Evolutionary conservation across 2,329 filamentous ascomycete species (phyloP), one percentile per base, ranked within the genome.

Genomic region (Fusarium circinatum): DNA sequence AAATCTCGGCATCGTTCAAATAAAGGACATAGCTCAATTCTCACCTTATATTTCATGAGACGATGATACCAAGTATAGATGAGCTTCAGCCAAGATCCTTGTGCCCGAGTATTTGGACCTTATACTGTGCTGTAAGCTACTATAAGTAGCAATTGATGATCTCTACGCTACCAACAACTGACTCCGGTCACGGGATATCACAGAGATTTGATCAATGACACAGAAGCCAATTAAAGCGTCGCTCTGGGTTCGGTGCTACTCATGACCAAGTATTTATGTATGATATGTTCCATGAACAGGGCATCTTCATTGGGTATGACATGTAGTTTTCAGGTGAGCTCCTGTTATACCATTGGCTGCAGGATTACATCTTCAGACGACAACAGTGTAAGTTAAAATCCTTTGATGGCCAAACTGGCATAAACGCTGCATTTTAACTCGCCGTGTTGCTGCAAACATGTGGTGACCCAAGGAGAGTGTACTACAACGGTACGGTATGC

Each of bases 371-470:
- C 13, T 26, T 17, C 8, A 28, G 36, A 52, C n/a, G 24, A 41
- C 14, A 36, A 54, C 18, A 52, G 30, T 41, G 42, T 22, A 55
- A 38, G 48, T 55, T 36, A 41, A 41, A 30, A n/a, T 28, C 22
- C 14, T 20, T 34, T 51, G 28, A 68, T n/a, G 30, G 38, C 26
- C 56, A 41, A 39, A 26, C 41, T n/a, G 30, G 52, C 11, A 26
- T 28, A 32, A 49, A 20, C 9, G 12, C 22, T 41, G 28, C 26
- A 45, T 38, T n/a, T 55, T 47, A 66, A 68, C 38, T 63, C 34
- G 34, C 34, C 42, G 39, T 54, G 42, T 44, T 26, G 26, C 47
- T 48, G 65, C 59, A 70, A 66, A 55, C 59, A 58, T 42, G 52
- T 22, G 24, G 28, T 7, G 42, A 26, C 38, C 11, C 41, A 39